Conservation (phyloP, 169 alveolate genomes). For the Toxoplasma gondii region DNA sequence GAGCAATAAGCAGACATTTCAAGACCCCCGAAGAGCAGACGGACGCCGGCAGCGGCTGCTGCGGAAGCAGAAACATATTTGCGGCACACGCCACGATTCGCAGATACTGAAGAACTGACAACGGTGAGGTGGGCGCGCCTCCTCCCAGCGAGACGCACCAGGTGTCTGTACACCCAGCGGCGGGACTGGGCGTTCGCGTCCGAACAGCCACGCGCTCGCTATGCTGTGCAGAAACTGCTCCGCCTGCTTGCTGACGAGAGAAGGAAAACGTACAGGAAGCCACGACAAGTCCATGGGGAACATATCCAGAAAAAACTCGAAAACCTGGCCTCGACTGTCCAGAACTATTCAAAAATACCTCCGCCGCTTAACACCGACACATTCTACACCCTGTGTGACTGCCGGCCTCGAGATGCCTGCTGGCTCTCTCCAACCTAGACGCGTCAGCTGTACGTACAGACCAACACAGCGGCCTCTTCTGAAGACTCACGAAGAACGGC, state of each 20-base stretch:
- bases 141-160: background rate
- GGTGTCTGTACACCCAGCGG: background rate
- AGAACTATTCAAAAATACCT: background rate
- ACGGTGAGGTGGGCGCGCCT: background rate
- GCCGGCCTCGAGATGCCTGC: too few species aligned
- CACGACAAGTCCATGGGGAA: too few species aligned
- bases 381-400: too few species aligned
- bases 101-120: background rate
- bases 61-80: constrained; percentile 10
- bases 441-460: too few species aligned
- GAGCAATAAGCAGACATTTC: constrained; percentile 1
- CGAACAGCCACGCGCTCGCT: background rate
- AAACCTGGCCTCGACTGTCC: too few species aligned
- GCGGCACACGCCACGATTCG: background rate
- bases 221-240: background rate
- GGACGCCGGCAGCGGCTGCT: background rate
- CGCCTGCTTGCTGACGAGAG: background rate
- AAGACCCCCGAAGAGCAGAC: background rate
- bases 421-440: too few species aligned
- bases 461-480: too few species aligned
- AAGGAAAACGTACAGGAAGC: background rate
- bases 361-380: background rate
- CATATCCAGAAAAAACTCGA: too few species aligned
- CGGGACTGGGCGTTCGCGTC: background rate
- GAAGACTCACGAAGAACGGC: too few species aligned